A percentile compares a stretch with the other conserved stretches of the same genome.
Conservation (phyloP, 352 stramenopile species). For the Globisporangium apiculatum region DNA sequence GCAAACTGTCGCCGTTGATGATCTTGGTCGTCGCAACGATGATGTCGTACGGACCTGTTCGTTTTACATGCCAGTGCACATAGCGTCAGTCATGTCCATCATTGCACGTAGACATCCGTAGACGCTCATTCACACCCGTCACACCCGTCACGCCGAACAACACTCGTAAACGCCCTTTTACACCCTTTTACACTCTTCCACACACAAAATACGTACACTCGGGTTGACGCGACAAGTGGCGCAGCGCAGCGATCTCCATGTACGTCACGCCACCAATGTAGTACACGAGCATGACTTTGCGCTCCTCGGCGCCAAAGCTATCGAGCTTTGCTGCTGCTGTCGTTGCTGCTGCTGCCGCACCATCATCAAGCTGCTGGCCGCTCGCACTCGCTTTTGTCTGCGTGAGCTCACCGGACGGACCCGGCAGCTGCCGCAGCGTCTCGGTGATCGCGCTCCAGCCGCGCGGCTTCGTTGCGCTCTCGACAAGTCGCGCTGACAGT, state of each 20-base stretch:
- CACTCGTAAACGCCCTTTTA: background rate
- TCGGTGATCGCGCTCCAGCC: conserved; percentile 78
- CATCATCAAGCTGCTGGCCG: background rate
- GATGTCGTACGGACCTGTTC: conserved; percentile 83
- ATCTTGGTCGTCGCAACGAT: conserved; percentile 93
- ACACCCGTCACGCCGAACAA: too few relatives aligned
- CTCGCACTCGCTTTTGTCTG: conserved; percentile 28
- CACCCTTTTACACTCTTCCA: too few relatives aligned
- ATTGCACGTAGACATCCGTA: background rate
- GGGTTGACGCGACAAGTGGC: conserved; percentile 89
- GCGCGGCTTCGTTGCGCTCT: conserved; percentile 75
- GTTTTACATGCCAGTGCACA: background rate
- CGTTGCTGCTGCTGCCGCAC: conserved; percentile 14
- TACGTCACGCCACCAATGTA: conserved; percentile 95
- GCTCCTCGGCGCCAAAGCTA: conserved; percentile 62
- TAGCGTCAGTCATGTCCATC: conserved; percentile 3
- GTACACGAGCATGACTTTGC: conserved; percentile 94
- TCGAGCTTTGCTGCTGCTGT: conserved; percentile 49
- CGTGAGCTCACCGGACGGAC: conserved; percentile 67
- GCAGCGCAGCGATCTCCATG: conserved; percentile 95
- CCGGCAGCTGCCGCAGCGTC: conserved; percentile 76
- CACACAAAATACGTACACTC: conserved; percentile 67
- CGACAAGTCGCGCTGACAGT: conserved; percentile 90
- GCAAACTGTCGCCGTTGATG: conserved; percentile 73
- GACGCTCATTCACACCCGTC: too few relatives aligned